phyloP scores from a whole-genome alignment of 768 basidiomycete genomes.

The Russula griseocarnosa region DNA sequence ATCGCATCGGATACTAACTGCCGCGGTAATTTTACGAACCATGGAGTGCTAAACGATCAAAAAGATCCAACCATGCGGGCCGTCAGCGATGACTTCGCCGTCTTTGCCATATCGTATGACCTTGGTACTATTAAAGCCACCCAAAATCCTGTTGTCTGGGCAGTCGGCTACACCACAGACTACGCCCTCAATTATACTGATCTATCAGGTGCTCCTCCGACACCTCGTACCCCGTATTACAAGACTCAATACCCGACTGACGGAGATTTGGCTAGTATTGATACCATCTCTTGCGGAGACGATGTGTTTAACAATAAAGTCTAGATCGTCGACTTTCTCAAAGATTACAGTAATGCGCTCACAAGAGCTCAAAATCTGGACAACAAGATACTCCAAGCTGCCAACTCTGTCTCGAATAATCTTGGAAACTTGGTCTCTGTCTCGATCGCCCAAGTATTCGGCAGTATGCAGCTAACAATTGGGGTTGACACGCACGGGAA shows the following conservation, averaged over 20 bases:
- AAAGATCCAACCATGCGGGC: conserved; percentile 21
- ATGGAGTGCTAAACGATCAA: conserved; percentile 26
- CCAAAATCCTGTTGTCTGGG: conserved; percentile 30
- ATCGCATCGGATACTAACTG: conserved; percentile 13
- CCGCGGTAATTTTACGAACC: conserved; percentile 26
- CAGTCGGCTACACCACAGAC: conserved; percentile 32
- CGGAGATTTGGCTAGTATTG: conserved; percentile 30
- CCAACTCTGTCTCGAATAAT: conserved; percentile 45
- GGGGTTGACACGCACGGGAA: conserved; percentile 45
- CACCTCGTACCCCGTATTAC: conserved; percentile 45
- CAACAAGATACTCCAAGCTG: conserved; percentile 43
- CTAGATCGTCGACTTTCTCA: conserved; percentile 44
- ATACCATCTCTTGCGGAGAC: not conserved
- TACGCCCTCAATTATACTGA: conserved; percentile 33
- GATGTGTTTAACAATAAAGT: not conserved
- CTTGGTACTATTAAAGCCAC: conserved; percentile 31
- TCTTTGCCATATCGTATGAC: conserved; percentile 32
- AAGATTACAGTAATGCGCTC: conserved; percentile 45
- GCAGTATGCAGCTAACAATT: conserved; percentile 52
- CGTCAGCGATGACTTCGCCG: too few relatives aligned
- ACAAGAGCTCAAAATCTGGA: conserved; percentile 47
- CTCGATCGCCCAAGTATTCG: conserved; percentile 52
- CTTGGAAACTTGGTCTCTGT: conserved; percentile 51
- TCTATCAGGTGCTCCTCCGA: conserved; percentile 39
- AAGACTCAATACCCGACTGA: conserved; percentile 35